phyloP scores from a whole-genome alignment of 2,329 filamentous ascomycete species.

The Exophiala mesophila region DNA sequence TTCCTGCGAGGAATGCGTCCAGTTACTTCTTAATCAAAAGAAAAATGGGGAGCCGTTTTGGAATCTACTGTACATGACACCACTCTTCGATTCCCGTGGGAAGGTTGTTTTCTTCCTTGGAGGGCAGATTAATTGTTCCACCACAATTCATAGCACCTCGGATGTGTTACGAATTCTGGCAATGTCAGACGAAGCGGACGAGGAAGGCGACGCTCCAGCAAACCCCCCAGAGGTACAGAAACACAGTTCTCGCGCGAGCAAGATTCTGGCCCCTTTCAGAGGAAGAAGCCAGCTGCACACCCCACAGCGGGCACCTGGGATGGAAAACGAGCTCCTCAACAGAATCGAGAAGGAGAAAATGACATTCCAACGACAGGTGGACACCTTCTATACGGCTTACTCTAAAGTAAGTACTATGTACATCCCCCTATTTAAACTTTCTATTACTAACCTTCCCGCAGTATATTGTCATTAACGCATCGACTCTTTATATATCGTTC shows the following conservation, averaged over 20 bases:
- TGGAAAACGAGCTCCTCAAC: slow-evolving; percentile 39
- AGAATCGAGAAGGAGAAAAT: slow-evolving; percentile 30
- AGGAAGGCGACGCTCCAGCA: slow-evolving; percentile 3
- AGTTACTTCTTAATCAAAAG: slow-evolving; percentile 50
- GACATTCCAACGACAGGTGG: slow-evolving; percentile 36
- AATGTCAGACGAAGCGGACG: slow-evolving; percentile 27
- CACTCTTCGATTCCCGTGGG: slow-evolving; percentile 47
- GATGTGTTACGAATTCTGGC: slow-evolving; percentile 51
- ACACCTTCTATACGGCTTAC: slow-evolving; percentile 42
- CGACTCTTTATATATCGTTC: slow-evolving; percentile 42
- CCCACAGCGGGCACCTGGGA: slow-evolving; percentile 32
- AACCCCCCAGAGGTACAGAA: slow-evolving; percentile 20
- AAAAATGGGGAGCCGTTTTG: slow-evolving; percentile 52
- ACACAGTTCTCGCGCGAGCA: slow-evolving; percentile 23
- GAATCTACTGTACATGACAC: slow-evolving; percentile 54
- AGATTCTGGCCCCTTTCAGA: slow-evolving; percentile 36
- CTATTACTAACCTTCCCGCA: too few relatives aligned
- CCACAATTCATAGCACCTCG: slow-evolving; percentile 46
- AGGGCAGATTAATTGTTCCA: slow-evolving; percentile 55
- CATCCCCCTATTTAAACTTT: not conserved
- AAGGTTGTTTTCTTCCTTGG: slow-evolving; percentile 51
- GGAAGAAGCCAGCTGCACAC: slow-evolving; percentile 13
- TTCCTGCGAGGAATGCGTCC: slow-evolving; percentile 43
- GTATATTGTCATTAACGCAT: slow-evolving; percentile 37
- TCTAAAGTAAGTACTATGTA: slow-evolving; percentile 33